phyloP scores from a whole-genome alignment of 2,329 filamentous ascomycete species.

The Exophiala sp. region DNA sequence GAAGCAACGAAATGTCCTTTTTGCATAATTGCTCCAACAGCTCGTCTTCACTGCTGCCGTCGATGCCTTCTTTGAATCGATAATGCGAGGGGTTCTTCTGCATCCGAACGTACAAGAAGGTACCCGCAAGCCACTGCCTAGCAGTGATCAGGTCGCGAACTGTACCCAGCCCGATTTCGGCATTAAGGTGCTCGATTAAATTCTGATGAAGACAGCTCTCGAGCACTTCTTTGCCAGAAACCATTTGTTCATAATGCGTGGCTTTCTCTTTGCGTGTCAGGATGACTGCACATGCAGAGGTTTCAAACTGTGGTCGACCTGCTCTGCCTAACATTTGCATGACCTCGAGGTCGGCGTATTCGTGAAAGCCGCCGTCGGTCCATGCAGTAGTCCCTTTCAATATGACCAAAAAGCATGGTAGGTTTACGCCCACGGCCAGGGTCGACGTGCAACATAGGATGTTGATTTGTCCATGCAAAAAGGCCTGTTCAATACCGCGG shows the following conservation, averaged over 20 bases:
- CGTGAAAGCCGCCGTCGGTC: conserved; percentile 54
- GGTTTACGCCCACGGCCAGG: conserved; percentile 73
- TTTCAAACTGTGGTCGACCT: conserved; percentile 76
- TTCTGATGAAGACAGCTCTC: conserved; percentile 76
- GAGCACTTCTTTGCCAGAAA: conserved; percentile 64
- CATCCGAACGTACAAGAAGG: conserved; percentile 71
- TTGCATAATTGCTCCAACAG: conserved; percentile 65
- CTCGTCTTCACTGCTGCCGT: conserved; percentile 52
- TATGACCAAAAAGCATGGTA: conserved; percentile 76
- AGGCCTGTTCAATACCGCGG: conserved; percentile 59
- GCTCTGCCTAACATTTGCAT: conserved; percentile 89
- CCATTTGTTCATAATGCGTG: conserved; percentile 63
- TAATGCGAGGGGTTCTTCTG: conserved; percentile 66
- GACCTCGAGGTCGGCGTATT: conserved; percentile 75
- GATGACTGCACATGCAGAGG: conserved; percentile 69
- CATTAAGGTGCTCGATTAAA: conserved; percentile 76
- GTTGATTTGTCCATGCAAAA: conserved; percentile 63
- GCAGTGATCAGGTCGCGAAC: conserved; percentile 60
- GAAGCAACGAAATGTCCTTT: conserved; percentile 60
- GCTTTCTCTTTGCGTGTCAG: conserved; percentile 65
- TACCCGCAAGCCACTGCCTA: conserved; percentile 67
- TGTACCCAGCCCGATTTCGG: conserved; percentile 71
- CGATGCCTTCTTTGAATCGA: conserved; percentile 52
- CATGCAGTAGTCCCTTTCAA: conserved; percentile 72
- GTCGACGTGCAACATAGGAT: conserved; percentile 86